Evolutionary conservation across 2,329 filamentous ascomycete species (phyloP).

Genomic region (Anisogramma anomala): DNA sequence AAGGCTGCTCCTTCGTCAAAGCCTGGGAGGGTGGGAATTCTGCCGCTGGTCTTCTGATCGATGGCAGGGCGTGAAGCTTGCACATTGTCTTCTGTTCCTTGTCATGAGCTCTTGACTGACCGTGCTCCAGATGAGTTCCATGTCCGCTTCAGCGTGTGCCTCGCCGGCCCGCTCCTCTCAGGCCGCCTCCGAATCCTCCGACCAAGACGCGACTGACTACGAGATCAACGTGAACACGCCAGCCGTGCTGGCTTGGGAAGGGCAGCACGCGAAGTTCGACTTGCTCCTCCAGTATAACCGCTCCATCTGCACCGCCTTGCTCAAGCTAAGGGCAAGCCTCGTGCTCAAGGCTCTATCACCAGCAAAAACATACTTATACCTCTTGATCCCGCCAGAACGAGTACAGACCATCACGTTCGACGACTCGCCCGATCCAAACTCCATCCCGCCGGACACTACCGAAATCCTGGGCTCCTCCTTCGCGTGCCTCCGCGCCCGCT

Average conservation of each 20-base stretch:
- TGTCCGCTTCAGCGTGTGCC: not conserved
- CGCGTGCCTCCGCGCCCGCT: conserved; percentile 1
- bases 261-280: not conserved
- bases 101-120: not conserved
- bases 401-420: conserved; percentile 1
- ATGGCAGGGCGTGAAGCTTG: conserved; percentile 3
- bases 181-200: not conserved
- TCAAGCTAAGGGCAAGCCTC: conserved; percentile 1
- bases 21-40: conserved; percentile 12
- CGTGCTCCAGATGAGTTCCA: not conserved
- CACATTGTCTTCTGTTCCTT: not conserved
- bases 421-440: not conserved
- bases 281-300: conserved; percentile 4
- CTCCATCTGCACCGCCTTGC: not conserved
- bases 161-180: not conserved
- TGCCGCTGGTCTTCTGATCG: not conserved
- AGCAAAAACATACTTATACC: conserved; percentile 2
- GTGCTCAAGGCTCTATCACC: conserved; percentile 5
- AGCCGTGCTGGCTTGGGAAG: conserved; percentile 2
- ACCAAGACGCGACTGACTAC: not conserved
- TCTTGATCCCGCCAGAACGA: conserved; percentile 4
- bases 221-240: conserved; percentile 3
- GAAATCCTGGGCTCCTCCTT: not conserved
- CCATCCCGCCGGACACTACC: not conserved
- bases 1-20: conserved; percentile 9